A percentile compares a stretch with the other conserved stretches of the same genome.
phyloP scores from a whole-genome alignment of 2,329 filamentous ascomycete genomes.

The Arthrinium puccinioides region DNA sequence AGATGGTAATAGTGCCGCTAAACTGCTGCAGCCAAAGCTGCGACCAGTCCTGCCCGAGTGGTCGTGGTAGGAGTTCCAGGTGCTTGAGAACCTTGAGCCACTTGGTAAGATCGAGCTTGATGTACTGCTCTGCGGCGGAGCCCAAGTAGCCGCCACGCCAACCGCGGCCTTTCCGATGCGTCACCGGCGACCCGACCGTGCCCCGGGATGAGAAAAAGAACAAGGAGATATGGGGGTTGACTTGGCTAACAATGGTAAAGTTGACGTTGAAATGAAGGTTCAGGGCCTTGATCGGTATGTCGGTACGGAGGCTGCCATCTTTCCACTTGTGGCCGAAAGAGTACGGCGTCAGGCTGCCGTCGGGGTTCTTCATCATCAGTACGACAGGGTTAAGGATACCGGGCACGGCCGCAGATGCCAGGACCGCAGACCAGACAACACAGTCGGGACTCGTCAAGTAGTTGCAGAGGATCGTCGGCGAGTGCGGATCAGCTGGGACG shows the following conservation, averaged over 20 bases:
- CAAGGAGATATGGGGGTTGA: slow-evolving; percentile 96
- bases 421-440: slow-evolving; percentile 94
- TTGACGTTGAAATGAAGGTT: slow-evolving; percentile 98
- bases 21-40: slow-evolving; percentile 96
- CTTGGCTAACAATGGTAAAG: slow-evolving; percentile 82
- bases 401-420: slow-evolving; percentile 91
- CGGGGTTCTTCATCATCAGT: slow-evolving; percentile 76
- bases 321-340: slow-evolving; percentile 99
- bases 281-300: slow-evolving; percentile 88
- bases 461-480: slow-evolving; percentile 85
- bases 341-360: slow-evolving; percentile 77
- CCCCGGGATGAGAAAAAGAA: slow-evolving; percentile 98
- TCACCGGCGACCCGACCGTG: slow-evolving; percentile 85
- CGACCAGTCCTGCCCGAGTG: slow-evolving; percentile 91
- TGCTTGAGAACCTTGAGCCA: slow-evolving; percentile 94
- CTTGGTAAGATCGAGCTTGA: slow-evolving; percentile 95
- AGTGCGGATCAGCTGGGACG: slow-evolving; percentile 92
- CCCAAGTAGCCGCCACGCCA: slow-evolving; percentile 96
- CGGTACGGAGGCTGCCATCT: slow-evolving; percentile 86
- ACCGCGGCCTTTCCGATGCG: slow-evolving; percentile 83
- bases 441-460: slow-evolving; percentile 94
- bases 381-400: slow-evolving; percentile 95
- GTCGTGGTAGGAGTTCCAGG: slow-evolving; percentile 82
- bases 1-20: slow-evolving; percentile 90
- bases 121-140: slow-evolving; percentile 84